Conservation (phyloP, 2,329 filamentous ascomycete species). For the Pezicula carpinea region DNA sequence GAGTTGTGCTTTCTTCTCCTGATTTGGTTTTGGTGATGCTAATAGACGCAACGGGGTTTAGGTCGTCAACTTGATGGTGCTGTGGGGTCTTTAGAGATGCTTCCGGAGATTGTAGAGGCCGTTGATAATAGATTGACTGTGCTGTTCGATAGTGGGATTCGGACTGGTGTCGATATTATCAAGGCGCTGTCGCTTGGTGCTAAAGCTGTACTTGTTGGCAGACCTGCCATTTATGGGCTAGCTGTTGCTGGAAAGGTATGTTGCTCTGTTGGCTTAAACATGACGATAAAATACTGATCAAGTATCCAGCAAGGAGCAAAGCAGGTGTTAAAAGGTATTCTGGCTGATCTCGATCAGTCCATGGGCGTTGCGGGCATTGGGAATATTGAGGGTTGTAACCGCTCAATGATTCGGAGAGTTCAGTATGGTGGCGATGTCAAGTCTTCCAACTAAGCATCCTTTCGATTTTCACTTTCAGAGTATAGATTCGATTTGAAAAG, state of each 20-base stretch:
- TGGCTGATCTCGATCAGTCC: constrained; percentile 50
- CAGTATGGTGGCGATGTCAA: constrained; percentile 21
- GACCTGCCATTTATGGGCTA: constrained; percentile 55
- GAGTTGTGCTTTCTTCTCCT: constrained; percentile 33
- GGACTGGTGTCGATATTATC: constrained; percentile 52
- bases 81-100: constrained; percentile 48
- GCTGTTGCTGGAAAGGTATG: constrained; percentile 44
- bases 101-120: constrained; percentile 57
- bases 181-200: constrained; percentile 53
- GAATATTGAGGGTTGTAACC: constrained; percentile 20
- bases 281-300: no score
- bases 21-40: background rate
- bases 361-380: constrained; percentile 49
- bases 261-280: no score
- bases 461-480: background rate
- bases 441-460: constrained; percentile 15
- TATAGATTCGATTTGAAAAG: background rate
- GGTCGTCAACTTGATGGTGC: constrained; percentile 53
- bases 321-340: constrained; percentile 43
- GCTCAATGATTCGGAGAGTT: constrained; percentile 18
- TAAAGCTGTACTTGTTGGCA: constrained; percentile 50
- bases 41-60: background rate
- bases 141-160: constrained; percentile 55
- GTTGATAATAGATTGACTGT: constrained; percentile 55
- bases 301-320: constrained; percentile 43